Percentiles rank a stretch among this genome's conserved stretches.
phyloP scores from a whole-genome alignment of 345 rosid species.

The Pistacia atlantica region DNA sequence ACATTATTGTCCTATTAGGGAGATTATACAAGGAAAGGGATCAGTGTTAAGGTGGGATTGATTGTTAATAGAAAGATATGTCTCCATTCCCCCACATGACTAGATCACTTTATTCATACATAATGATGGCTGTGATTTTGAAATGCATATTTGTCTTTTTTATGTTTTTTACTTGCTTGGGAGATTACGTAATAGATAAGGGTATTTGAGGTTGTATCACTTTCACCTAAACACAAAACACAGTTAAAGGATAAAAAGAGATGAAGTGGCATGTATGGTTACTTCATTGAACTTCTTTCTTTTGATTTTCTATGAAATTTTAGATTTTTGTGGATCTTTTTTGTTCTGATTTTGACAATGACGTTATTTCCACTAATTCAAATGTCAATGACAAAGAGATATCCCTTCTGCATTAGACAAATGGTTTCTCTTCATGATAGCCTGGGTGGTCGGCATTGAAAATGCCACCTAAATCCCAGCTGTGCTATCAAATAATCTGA shows the following conservation, averaged over 20 bases:
- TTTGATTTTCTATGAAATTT: no score
- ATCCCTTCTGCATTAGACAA: neutral
- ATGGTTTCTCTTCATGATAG: neutral
- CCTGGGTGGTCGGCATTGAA: no score
- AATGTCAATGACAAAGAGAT: constrained; percentile 6
- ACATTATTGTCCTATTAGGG: constrained; percentile 7
- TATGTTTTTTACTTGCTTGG: neutral
- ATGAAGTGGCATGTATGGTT: constrained; percentile 1
- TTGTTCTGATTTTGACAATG: neutral
- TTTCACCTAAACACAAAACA: neutral
- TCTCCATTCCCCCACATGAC: constrained; percentile 7
- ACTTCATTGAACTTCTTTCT: neutral
- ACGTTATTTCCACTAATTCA: neutral
- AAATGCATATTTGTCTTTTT: neutral
- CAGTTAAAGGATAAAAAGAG: neutral
- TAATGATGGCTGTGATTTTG: neutral
- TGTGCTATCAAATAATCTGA: no score
- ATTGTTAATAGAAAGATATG: constrained; percentile 12
- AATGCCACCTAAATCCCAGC: no score
- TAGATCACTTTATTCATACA: constrained; percentile 7
- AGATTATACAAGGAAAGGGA: constrained; percentile 8
- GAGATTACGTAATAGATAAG: neutral
- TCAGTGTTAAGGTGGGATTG: neutral
- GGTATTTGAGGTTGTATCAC: neutral
- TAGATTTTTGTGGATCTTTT: neutral